These are phyloP conservation scores for Colletotrichum orchidophilum DNA, from an alignment of 2,329 filamentous ascomycete genomes.

Conservation along the genomic window DNA sequence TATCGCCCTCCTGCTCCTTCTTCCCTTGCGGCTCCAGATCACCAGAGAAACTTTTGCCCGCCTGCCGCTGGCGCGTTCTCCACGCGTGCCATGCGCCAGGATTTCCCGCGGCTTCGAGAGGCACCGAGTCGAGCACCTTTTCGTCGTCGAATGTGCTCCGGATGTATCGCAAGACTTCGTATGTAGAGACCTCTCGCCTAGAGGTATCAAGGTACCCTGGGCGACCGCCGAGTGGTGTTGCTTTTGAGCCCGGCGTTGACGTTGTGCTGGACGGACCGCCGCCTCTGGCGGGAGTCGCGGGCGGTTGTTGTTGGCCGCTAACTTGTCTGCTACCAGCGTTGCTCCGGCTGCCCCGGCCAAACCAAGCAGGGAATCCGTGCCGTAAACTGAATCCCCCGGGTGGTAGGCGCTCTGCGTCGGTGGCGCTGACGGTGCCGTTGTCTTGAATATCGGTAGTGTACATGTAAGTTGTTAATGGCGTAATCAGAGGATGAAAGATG, in stretches of 20 bases:
- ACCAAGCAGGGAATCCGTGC: conserved; percentile 93
- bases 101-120: conserved; percentile 85
- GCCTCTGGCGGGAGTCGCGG: conserved; percentile 38
- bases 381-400: conserved; percentile 91
- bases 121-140: conserved; percentile 78
- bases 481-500: conserved; percentile 93
- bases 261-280: conserved; percentile 35
- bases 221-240: conserved; percentile 39
- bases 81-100: conserved; percentile 95
- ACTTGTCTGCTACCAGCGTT: conserved; percentile 48
- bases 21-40: neutral
- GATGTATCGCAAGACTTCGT: conserved; percentile 82
- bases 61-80: conserved; percentile 66
- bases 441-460: conserved; percentile 84
- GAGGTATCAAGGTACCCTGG: conserved; percentile 53
- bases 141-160: conserved; percentile 84
- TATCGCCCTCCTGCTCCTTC: neutral
- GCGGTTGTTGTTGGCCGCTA: conserved; percentile 49
- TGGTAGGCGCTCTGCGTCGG: conserved; percentile 82
- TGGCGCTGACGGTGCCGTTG: conserved; percentile 81
- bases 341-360: conserved; percentile 66
- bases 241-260: conserved; percentile 44
- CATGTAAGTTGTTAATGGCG: conserved; percentile 92
- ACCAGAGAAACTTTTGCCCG: conserved; percentile 13
- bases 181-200: conserved; percentile 61